phyloP scores from a whole-genome alignment of 2,329 filamentous ascomycete genomes.

The Hymenoscyphus linearis region DNA sequence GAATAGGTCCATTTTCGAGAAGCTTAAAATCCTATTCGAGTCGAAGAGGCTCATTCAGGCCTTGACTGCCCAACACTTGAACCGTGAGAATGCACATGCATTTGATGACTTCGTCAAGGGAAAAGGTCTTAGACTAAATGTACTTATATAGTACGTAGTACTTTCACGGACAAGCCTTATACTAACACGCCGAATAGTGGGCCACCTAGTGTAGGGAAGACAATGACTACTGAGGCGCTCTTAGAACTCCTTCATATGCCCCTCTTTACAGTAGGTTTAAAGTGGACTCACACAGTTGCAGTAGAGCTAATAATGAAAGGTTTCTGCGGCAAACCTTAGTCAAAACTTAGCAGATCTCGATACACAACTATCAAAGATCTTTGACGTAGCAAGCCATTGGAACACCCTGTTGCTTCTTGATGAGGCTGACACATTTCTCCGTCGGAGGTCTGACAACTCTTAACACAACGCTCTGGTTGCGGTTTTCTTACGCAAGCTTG shows the following conservation, averaged over 20 bases:
- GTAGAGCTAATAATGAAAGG: background rate
- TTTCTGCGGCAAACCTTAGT: background rate
- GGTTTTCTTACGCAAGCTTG: background rate
- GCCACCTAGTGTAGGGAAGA: background rate
- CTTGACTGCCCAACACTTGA: background rate
- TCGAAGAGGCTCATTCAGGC: background rate
- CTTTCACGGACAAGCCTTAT: background rate
- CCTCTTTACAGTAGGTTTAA: background rate
- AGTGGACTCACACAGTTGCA: background rate
- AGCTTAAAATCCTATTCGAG: background rate
- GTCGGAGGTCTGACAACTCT: background rate
- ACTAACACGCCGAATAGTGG: background rate
- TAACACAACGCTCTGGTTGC: background rate
- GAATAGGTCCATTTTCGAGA: background rate
- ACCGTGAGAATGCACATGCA: background rate
- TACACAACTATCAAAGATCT: background rate
- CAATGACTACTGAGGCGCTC: background rate
- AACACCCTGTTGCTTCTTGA: background rate
- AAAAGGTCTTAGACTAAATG: background rate
- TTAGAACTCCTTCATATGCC: background rate
- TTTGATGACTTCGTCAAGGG: background rate
- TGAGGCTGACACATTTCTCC: background rate
- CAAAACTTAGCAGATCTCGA: background rate
- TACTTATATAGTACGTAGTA: background rate
- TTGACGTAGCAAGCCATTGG: background rate